A percentile compares a stretch with the other conserved stretches of the same genome.
Evolutionary conservation across 2,329 filamentous ascomycete genomes (phyloP).

Genomic region (Trichophyton schoenleinii): DNA sequence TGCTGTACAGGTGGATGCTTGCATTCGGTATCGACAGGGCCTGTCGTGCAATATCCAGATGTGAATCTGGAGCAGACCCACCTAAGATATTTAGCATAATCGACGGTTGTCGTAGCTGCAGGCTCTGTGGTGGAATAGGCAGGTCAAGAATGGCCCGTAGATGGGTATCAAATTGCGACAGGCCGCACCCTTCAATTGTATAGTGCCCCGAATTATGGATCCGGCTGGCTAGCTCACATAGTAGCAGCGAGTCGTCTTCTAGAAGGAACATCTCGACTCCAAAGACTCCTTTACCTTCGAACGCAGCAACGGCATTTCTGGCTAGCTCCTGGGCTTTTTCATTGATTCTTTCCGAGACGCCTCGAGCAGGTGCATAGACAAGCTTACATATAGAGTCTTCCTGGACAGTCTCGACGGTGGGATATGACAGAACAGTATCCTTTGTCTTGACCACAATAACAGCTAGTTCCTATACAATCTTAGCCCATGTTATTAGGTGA

Average conservation of each 20-base stretch:
- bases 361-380: conserved; percentile 71
- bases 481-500: background rate
- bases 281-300: conserved; percentile 85
- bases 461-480: conserved; percentile 52
- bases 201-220: conserved; percentile 90
- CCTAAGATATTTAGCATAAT: conserved; percentile 47
- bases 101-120: conserved; percentile 36
- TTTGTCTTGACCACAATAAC: conserved; percentile 92
- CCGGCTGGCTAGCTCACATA: conserved; percentile 79
- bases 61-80: conserved; percentile 45
- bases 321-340: conserved; percentile 63
- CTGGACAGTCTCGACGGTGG: conserved; percentile 86
- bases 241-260: conserved; percentile 55
- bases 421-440: conserved; percentile 61
- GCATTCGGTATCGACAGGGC: conserved; percentile 48
- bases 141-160: conserved; percentile 67
- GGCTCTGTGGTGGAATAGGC: conserved; percentile 44
- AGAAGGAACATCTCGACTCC: conserved; percentile 93
- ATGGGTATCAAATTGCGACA: conserved; percentile 88
- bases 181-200: conserved; percentile 79
- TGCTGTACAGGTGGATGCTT: conserved; percentile 80
- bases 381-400: conserved; percentile 92
- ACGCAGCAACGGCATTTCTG: conserved; percentile 61
- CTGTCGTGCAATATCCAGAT: conserved; percentile 47
- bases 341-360: conserved; percentile 49